Evolutionary conservation across 371 early-diverging fungal species (phyloP), one percentile per base, ranked within the genome.

Genomic region (Mucor velutinosus): DNA sequence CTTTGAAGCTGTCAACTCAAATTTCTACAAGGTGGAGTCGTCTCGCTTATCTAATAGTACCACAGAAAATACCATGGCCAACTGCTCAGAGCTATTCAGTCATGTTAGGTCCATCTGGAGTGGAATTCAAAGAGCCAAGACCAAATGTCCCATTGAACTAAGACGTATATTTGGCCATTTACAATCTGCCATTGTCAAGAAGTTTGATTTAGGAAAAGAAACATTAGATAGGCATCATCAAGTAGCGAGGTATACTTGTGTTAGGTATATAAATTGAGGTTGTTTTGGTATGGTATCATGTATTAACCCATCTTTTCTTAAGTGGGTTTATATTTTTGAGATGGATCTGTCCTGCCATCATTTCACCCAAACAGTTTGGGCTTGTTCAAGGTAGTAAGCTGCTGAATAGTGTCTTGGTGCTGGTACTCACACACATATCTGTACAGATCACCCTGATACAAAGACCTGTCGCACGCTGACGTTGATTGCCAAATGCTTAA

Each of bases 271-370:
- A 53, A 53, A 55, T 17, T 35, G 43, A 21, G 33, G 25, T 62
- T 64, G n/a, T 21, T 23, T 41, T n/a, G 23, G 21, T 60, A 43
- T 47, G 41, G 17, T 45, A 15, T 23, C 60, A 8, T 25, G n/a
- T 33, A 43, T 21, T 55, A 21, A 47, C 37, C 7, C 37, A 21
- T 47, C 55, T 49, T 19, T 45, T 74, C 17, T 64, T n/a, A n/a
- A 92, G 92, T 67, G 92, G 92, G 1, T 93, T 95, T 76, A 73
- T 95, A 6, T 95, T 95, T 72, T 70, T 95, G 35, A 81, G 95
- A 19, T 82, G 94, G 64, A 87, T 95, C 62, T 93, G 94, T 63
- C 94, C 95, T 0, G 94, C 95, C 0, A 92, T 95, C 67, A 80
- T 93, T 25, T 87, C 91, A 56, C 95, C 95, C n/a, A 89, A 89